Base-by-base conservation (phyloP, 1,284 basidiomycete species). In the Rhodotorula sp. region DNA sequence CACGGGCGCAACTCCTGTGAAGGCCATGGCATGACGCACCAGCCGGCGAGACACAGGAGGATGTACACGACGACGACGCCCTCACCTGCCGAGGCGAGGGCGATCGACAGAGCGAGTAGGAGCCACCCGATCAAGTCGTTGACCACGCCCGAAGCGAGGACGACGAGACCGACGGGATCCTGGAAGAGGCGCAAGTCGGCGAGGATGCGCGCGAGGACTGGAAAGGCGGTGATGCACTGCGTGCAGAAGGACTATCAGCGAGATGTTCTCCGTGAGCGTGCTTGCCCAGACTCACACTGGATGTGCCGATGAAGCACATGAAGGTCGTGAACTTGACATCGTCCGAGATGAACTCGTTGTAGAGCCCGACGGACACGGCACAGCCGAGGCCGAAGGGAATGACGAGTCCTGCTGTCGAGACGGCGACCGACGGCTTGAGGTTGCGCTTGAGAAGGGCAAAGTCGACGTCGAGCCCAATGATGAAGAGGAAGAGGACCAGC, bases 111-210 rank as follows among this genome's bases (percentile, higher is more conserved):
- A 0, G 95, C 94, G 48, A 87, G 82, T 25, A 87, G 80, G 60
- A 86, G 82, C 85, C 86, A 87, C 44, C 86, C 93, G 68, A 64
- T 63, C 48, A 66, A 46, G 19, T 66, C 64, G 60, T 98, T 97
- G 5, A 90, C 93, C 1, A 99, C 93, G 60, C 96, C 94, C 0
- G 95, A 94, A 0, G 92, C 92, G 4, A 99, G 87, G 5, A 92
- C 93, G 44, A 97, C 90, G 68, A 96, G 89, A 9, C 96, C 97
- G 56, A 99, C 94, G 0, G 90, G 91, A 16, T 94, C 97, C 73
- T 95, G 90, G 68, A 98, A 86, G 4, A 99, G 85, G 81, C 86
- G 85, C 57, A 84, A 83, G 64, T 86, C 84, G 16, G 89, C 89
- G 61, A 93, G 84, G 75, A 93, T 92, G 61, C 96, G 90, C 80